A percentile compares a stretch with the other conserved stretches of the same genome.
Conservation (phyloP, 176 grass and related monocot species). For the Zoysia japonica region DNA sequence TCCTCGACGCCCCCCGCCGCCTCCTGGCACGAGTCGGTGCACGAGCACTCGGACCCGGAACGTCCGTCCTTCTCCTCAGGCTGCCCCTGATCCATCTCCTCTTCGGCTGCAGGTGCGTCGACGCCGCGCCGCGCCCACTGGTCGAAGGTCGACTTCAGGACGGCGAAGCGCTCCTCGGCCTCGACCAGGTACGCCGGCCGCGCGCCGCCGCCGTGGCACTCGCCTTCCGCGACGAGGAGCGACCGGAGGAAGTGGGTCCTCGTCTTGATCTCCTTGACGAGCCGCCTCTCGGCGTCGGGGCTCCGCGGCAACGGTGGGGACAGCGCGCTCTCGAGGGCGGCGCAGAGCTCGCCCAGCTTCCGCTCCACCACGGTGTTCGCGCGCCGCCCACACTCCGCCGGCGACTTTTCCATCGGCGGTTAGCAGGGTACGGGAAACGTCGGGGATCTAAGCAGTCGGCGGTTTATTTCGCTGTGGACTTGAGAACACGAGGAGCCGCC, state of each 20-base stretch:
- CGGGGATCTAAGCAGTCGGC: background rate
- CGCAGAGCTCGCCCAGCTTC: conserved; percentile 30
- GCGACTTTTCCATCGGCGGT: conserved; percentile 11
- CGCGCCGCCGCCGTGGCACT: background rate
- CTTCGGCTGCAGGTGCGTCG: background rate
- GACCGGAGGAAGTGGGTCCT: conserved; percentile 32
- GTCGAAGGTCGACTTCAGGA: conserved; percentile 30
- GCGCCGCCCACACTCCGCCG: background rate
- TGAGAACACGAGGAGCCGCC: background rate
- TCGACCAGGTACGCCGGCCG: conserved; percentile 5
- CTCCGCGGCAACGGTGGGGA: background rate
- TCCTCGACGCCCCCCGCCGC: background rate
- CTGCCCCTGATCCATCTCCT: background rate
- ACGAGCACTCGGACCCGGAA: conserved; percentile 39
- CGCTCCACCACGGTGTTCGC: conserved; percentile 8
- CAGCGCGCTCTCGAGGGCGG: conserved; percentile 20
- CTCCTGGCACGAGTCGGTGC: conserved; percentile 44
- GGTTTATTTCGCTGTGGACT: conserved; percentile 12
- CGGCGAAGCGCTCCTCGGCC: conserved; percentile 32
- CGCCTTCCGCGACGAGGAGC: conserved; percentile 44
- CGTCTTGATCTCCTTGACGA: background rate
- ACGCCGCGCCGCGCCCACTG: conserved; percentile 1
- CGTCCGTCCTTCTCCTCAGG: background rate
- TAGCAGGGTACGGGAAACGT: background rate
- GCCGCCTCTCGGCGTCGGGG: background rate